Percentiles rank a stretch among this genome's conserved stretches.
Conservation (phyloP, 441 rosid genomes). For the Adansonia grandidieri region DNA sequence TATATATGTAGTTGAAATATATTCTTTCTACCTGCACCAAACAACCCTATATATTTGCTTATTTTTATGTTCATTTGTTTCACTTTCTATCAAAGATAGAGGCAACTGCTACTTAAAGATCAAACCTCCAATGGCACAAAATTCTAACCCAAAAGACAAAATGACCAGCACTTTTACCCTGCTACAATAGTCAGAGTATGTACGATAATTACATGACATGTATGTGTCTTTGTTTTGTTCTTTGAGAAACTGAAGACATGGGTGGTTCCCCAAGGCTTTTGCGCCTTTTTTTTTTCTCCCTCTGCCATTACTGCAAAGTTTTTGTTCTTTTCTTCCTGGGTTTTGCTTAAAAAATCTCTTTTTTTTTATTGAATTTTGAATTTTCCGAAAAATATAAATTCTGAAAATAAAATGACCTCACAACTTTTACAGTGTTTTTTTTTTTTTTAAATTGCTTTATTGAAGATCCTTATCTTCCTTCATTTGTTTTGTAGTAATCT, state of each 20-base stretch:
- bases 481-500: conserved; percentile 9
- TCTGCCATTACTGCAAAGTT: not conserved
- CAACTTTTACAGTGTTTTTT: not conserved
- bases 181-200: not conserved
- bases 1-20: too few species aligned
- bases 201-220: not conserved
- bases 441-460: not conserved
- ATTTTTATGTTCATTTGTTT: not conserved
- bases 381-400: not conserved
- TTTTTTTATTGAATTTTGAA: not conserved
- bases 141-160: not conserved
- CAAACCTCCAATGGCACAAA: not conserved
- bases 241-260: not conserved
- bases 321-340: not conserved
- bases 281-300: not conserved
- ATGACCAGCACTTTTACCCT: not conserved
- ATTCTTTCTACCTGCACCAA: not conserved
- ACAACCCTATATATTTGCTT: not conserved
- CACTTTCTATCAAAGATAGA: not conserved
- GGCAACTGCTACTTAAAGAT: not conserved
- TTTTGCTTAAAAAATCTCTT: conserved; percentile 10
- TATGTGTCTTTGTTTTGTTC: not conserved
- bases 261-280: not conserved
- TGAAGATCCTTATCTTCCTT: conserved; percentile 20
- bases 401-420: not conserved